A percentile compares a stretch with the other conserved stretches of the same genome.
Conservation (phyloP, 2,329 filamentous ascomycete species). For the Hirsutella thompsonii region DNA sequence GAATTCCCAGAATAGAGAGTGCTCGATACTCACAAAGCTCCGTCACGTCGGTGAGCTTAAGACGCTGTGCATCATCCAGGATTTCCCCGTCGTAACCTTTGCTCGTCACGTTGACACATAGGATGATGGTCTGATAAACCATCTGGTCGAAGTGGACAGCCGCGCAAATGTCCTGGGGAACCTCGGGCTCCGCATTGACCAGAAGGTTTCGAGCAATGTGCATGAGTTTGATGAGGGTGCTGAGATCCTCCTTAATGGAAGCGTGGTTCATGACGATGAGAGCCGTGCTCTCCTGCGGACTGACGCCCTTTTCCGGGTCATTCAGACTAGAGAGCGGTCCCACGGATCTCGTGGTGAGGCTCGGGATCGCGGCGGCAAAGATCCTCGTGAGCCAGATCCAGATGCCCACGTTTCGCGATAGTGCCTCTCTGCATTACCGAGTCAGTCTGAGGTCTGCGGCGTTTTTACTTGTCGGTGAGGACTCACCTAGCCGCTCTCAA, state of each 20-base stretch:
- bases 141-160: constrained; percentile 53
- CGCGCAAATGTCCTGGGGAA: constrained; percentile 53
- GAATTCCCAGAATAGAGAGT: background rate
- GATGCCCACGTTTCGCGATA: constrained; percentile 50
- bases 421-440: constrained; percentile 32
- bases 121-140: constrained; percentile 51
- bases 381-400: constrained; percentile 53
- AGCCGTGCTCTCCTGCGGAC: constrained; percentile 48
- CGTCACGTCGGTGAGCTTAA: constrained; percentile 48
- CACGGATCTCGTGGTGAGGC: constrained; percentile 45
- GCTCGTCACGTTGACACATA: constrained; percentile 54
- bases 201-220: constrained; percentile 53
- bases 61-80: constrained; percentile 42
- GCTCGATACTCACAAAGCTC: constrained; percentile 41
- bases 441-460: constrained; percentile 5
- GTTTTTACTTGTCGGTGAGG: background rate
- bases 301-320: constrained; percentile 41
- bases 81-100: constrained; percentile 55
- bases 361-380: constrained; percentile 47
- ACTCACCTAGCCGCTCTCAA: constrained; percentile 45
- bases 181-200: constrained; percentile 50
- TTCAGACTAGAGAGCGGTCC: constrained; percentile 40
- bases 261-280: constrained; percentile 51
- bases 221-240: constrained; percentile 53
- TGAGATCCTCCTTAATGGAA: constrained; percentile 47